Percentiles rank a stretch among this genome's conserved stretches.
These are phyloP conservation scores for Cydonia oblonga DNA, from an alignment of 331 rosid genomes.

Conservation along the genomic window DNA sequence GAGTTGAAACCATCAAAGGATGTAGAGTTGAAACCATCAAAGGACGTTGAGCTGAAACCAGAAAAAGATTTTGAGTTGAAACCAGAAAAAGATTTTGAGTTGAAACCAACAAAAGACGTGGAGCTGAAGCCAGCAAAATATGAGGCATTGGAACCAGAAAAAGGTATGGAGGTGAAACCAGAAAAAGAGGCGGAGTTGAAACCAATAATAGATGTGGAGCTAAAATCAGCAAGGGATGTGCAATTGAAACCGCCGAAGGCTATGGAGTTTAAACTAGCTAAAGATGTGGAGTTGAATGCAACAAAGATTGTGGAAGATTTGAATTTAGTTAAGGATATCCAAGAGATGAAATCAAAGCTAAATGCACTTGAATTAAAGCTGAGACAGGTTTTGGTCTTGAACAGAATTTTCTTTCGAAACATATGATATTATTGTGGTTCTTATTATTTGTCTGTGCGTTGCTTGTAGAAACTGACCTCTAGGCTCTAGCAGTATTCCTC, in stretches of 20 bases:
- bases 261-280: slow-evolving; percentile 11
- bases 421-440: slow-evolving; percentile 3
- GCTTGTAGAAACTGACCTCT: slow-evolving; percentile 10
- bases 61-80: slow-evolving; percentile 14
- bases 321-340: slow-evolving; percentile 38
- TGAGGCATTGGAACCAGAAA: neutral
- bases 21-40: slow-evolving; percentile 8
- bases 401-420: slow-evolving; percentile 1
- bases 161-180: slow-evolving; percentile 4
- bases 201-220: slow-evolving; percentile 12
- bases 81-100: neutral
- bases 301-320: slow-evolving; percentile 6
- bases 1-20: slow-evolving; percentile 5
- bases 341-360: slow-evolving; percentile 65
- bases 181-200: neutral
- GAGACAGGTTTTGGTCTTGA: slow-evolving; percentile 48
- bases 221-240: slow-evolving; percentile 1
- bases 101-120: slow-evolving; percentile 1
- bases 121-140: slow-evolving; percentile 17
- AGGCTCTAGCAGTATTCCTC: neutral
- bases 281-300: neutral
- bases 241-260: slow-evolving; percentile 1
- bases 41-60: neutral
- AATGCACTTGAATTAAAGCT: slow-evolving; percentile 66
- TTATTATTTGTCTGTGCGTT: slow-evolving; percentile 6